Conservation (phyloP, 805 yeast species). For the Starmerella potacharoeniae region DNA sequence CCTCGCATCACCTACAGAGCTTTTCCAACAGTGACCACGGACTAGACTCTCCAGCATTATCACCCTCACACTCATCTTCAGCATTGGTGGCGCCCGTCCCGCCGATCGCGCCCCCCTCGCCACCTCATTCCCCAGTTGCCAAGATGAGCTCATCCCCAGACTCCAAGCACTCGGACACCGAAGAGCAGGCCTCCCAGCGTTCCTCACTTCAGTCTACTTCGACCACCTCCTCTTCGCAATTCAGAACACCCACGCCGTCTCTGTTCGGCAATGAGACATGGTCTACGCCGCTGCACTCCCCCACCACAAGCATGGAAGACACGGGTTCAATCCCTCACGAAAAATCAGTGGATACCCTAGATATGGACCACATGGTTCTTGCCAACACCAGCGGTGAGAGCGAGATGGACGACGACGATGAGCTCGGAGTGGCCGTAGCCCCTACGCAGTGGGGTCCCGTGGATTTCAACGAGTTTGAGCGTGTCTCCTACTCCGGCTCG, state of each 20-base stretch:
- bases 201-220: neutral
- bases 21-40: neutral
- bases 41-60: neutral
- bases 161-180: neutral
- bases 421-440: neutral
- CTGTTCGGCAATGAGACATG: conserved; percentile 3
- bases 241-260: conserved; percentile 9
- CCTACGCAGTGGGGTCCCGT: conserved; percentile 5
- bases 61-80: neutral
- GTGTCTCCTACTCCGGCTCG: conserved; percentile 16
- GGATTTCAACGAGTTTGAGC: conserved; percentile 11
- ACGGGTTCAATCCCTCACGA: conserved; percentile 8
- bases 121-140: neutral
- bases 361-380: conserved; percentile 11
- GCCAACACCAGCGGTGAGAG: conserved; percentile 16
- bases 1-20: neutral
- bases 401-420: conserved; percentile 4
- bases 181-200: neutral
- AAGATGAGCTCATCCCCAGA: neutral
- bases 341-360: conserved; percentile 13
- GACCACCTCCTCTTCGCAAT: neutral
- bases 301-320: neutral
- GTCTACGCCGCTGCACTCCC: conserved; percentile 7
- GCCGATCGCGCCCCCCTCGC: neutral
- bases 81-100: neutral